phyloP scores from a whole-genome alignment of 495 filamentous ascomycete genomes.

The Polyplosphaeria fusca region DNA sequence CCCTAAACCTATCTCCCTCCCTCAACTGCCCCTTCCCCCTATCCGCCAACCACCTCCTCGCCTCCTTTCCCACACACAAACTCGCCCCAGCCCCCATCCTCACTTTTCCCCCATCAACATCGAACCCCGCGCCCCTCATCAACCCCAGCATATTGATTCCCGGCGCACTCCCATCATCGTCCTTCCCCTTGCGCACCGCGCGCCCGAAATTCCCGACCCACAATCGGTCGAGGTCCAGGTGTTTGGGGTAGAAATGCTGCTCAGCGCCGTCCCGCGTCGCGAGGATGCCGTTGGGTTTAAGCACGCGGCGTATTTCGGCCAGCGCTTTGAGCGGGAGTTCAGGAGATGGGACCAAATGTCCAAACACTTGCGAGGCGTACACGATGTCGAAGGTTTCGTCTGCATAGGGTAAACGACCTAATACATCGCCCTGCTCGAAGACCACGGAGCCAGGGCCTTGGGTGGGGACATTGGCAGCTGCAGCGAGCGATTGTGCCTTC shows the following conservation, averaged over 20 bases:
- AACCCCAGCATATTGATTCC: slow-evolving; percentile 39
- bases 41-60: slow-evolving; percentile 37
- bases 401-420: neutral
- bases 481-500: neutral
- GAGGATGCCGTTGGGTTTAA: neutral
- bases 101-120: slow-evolving; percentile 39
- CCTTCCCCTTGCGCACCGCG: slow-evolving; percentile 28
- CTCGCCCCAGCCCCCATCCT: slow-evolving; percentile 35
- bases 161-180: slow-evolving; percentile 31
- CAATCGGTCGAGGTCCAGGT: slow-evolving; percentile 35
- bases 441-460: neutral
- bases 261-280: slow-evolving; percentile 9
- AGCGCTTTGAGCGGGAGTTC: neutral
- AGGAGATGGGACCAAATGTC: neutral
- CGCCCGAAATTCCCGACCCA: slow-evolving; percentile 37
- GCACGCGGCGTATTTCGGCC: neutral
- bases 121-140: slow-evolving; percentile 40
- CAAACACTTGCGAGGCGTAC: neutral
- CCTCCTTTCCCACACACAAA: slow-evolving; percentile 35
- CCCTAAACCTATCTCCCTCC: slow-evolving; percentile 39
- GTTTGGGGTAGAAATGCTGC: slow-evolving; percentile 22
- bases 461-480: neutral
- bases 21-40: slow-evolving; percentile 37
- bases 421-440: neutral
- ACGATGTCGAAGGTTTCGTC: neutral